phyloP scores from a whole-genome alignment of 2,329 filamentous ascomycete genomes.

The Sphaerulina populicola region DNA sequence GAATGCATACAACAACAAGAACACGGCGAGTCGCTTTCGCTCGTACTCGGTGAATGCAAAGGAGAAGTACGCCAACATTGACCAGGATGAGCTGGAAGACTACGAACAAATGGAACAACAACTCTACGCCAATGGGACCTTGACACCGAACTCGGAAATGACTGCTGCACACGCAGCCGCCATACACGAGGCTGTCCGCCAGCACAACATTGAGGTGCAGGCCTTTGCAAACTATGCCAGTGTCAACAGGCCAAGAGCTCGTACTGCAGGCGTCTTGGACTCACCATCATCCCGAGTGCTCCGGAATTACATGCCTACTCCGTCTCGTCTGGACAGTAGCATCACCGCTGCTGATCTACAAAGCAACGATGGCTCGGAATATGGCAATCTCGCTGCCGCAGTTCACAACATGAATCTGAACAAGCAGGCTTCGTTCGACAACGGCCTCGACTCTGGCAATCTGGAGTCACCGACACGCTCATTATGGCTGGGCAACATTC shows the following conservation, averaged over 20 bases:
- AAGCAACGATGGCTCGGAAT: slow-evolving; percentile 66
- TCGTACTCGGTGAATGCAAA: slow-evolving; percentile 99
- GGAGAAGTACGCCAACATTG: slow-evolving; percentile 89
- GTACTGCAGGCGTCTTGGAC: slow-evolving; percentile 86
- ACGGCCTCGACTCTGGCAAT: slow-evolving; percentile 51
- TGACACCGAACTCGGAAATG: slow-evolving; percentile 52
- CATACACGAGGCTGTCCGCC: slow-evolving; percentile 67
- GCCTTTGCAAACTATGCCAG: slow-evolving; percentile 81
- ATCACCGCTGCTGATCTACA: slow-evolving; percentile 68
- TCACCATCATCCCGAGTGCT: slow-evolving; percentile 57
- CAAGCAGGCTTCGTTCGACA: slow-evolving; percentile 56
- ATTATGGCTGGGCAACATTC: slow-evolving; percentile 94
- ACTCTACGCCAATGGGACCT: slow-evolving; percentile 47
- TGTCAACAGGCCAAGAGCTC: slow-evolving; percentile 72
- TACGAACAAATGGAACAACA: slow-evolving; percentile 50
- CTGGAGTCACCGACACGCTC: slow-evolving; percentile 86
- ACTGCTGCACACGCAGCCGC: slow-evolving; percentile 50
- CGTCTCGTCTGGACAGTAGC: slow-evolving; percentile 64
- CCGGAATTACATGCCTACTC: slow-evolving; percentile 67
- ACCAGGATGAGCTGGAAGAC: slow-evolving; percentile 47
- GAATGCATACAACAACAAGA: slow-evolving; percentile 66
- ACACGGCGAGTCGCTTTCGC: slow-evolving; percentile 71
- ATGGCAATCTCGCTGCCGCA: slow-evolving; percentile 70
- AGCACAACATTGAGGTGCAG: slow-evolving; percentile 88
- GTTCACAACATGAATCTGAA: slow-evolving; percentile 70